Conservation (phyloP, 2,329 filamentous ascomycete genomes). For the Capronia americana region DNA sequence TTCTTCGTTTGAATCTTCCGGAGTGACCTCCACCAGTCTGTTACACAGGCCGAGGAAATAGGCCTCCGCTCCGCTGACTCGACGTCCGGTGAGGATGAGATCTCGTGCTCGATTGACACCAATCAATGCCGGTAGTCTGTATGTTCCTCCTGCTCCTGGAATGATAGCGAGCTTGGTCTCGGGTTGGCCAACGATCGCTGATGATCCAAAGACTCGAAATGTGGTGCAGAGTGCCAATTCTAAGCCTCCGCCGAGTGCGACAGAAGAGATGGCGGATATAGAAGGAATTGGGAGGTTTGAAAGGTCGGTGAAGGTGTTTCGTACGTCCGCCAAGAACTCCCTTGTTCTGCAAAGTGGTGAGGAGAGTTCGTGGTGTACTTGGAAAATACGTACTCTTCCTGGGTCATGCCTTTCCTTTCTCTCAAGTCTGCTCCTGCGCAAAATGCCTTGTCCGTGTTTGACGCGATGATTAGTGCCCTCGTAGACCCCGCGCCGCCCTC, state of each 20-base stretch:
- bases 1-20: constrained; percentile 59
- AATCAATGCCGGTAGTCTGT: constrained; percentile 81
- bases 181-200: constrained; percentile 79
- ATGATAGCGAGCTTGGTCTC: constrained; percentile 94
- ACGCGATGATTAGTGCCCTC: constrained; percentile 81
- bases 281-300: constrained; percentile 83
- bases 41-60: constrained; percentile 92
- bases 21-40: constrained; percentile 80
- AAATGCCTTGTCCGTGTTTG: constrained; percentile 84
- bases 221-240: constrained; percentile 90
- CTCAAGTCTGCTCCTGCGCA: constrained; percentile 96
- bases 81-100: constrained; percentile 86
- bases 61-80: constrained; percentile 81
- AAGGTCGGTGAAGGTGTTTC: constrained; percentile 75
- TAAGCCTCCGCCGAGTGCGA: constrained; percentile 89
- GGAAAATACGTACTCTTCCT: constrained; percentile 69
- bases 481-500: constrained; percentile 67
- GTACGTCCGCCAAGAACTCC: constrained; percentile 77
- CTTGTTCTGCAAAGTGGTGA: constrained; percentile 65
- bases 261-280: constrained; percentile 82
- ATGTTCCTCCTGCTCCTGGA: constrained; percentile 91
- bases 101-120: constrained; percentile 84
- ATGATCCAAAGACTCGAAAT: constrained; percentile 84
- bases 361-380: constrained; percentile 9
- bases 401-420: constrained; percentile 77